A percentile compares a stretch with the other conserved stretches of the same genome.
Evolutionary conservation across 1,284 basidiomycete genomes (phyloP).

Genomic region (Hemileia vastatrix): DNA sequence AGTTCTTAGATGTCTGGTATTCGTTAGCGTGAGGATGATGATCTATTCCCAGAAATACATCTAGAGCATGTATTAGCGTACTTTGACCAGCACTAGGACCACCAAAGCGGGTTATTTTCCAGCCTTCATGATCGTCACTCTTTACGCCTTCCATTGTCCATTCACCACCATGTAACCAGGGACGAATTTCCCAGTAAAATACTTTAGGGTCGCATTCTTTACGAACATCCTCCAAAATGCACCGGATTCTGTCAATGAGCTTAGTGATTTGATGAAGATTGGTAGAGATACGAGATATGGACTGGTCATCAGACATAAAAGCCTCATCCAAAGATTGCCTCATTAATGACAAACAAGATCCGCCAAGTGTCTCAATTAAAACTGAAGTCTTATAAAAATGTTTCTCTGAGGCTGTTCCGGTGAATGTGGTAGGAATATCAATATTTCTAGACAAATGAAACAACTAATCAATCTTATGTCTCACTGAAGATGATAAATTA

Average conservation of each 20-base stretch:
- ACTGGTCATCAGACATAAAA: constrained; percentile 73
- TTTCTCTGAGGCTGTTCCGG: constrained; percentile 68
- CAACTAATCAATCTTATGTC: constrained; percentile 31
- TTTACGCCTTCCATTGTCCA: constrained; percentile 77
- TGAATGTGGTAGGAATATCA: constrained; percentile 62
- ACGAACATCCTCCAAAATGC: constrained; percentile 58
- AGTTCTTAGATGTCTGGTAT: constrained; percentile 8
- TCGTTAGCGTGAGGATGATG: constrained; percentile 47
- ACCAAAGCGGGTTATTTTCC: constrained; percentile 53
- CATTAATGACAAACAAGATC: constrained; percentile 75
- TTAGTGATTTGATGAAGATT: constrained; percentile 60
- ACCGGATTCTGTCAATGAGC: constrained; percentile 59
- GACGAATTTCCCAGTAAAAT: constrained; percentile 76
- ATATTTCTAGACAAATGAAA: constrained; percentile 50
- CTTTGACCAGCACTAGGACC: constrained; percentile 88
- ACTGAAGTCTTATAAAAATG: constrained; percentile 83
- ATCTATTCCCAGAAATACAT: constrained; percentile 78
- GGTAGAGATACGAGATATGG: constrained; percentile 59
- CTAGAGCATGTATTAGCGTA: constrained; percentile 74
- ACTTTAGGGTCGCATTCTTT: constrained; percentile 64
- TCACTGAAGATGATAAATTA: constrained; percentile 27
- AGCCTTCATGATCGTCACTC: constrained; percentile 47
- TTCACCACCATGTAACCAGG: constrained; percentile 78
- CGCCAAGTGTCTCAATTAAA: constrained; percentile 83
- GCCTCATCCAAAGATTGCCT: constrained; percentile 78